phyloP scores from a whole-genome alignment of 805 yeast genomes.

The Yamadazyma akitaensis region DNA sequence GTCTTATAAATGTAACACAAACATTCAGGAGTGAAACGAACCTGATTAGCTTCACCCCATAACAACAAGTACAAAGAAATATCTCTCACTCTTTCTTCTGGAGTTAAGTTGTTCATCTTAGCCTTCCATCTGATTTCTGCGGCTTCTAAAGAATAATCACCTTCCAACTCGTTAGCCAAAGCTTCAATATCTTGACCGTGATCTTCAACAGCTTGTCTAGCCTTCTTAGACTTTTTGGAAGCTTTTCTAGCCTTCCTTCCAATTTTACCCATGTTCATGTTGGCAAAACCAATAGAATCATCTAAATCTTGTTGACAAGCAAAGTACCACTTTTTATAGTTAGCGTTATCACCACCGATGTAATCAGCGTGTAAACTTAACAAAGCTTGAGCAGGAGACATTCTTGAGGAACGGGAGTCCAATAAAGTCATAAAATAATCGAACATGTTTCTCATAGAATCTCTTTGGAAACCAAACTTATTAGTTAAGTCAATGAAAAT shows the following conservation, averaged over 20 bases:
- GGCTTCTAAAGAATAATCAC: slow-evolving; percentile 76
- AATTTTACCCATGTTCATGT: slow-evolving; percentile 72
- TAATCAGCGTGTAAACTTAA: slow-evolving; percentile 82
- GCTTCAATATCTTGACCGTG: slow-evolving; percentile 59
- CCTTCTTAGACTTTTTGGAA: slow-evolving; percentile 75
- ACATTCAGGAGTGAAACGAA: slow-evolving; percentile 88
- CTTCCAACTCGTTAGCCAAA: slow-evolving; percentile 68
- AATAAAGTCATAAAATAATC: slow-evolving; percentile 82
- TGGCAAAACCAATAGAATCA: slow-evolving; percentile 78
- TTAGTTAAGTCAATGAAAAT: slow-evolving; percentile 78
- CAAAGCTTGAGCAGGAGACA: slow-evolving; percentile 86
- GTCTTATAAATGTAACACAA: slow-evolving; percentile 93
- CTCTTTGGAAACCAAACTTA: slow-evolving; percentile 88
- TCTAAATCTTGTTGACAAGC: slow-evolving; percentile 87
- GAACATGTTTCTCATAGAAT: slow-evolving; percentile 87
- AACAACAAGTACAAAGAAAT: slow-evolving; percentile 68
- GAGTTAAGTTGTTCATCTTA: slow-evolving; percentile 65
- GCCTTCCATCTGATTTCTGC: slow-evolving; percentile 90
- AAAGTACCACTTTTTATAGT: slow-evolving; percentile 84
- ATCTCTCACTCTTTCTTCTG: slow-evolving; percentile 79
- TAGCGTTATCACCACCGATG: slow-evolving; percentile 84
- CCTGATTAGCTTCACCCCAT: slow-evolving; percentile 94
- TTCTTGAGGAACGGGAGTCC: slow-evolving; percentile 82
- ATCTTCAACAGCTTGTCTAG: slow-evolving; percentile 64
- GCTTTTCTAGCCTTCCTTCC: slow-evolving; percentile 80